A percentile compares a stretch with the other conserved stretches of the same genome.
Evolutionary conservation across 2,329 filamentous ascomycete species (phyloP).

Genomic region (Hymenoscyphus fraxineus): DNA sequence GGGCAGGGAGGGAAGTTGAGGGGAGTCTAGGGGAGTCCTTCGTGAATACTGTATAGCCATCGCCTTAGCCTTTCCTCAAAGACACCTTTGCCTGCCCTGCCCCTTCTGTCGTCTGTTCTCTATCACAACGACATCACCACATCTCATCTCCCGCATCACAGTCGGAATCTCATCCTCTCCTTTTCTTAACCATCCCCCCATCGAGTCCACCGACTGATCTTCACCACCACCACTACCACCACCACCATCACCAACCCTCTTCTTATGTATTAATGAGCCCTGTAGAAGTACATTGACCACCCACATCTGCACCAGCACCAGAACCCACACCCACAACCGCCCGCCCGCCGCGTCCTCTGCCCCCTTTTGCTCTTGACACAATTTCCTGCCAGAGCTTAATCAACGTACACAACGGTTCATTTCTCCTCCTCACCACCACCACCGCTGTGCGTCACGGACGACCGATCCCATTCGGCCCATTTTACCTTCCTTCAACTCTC

Average conservation of each 20-base stretch:
- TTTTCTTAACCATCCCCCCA: neutral
- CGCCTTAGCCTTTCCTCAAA: constrained; percentile 5
- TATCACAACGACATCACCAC: constrained; percentile 5
- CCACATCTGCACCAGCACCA: neutral
- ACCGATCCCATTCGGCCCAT: constrained; percentile 31
- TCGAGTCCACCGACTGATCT: neutral
- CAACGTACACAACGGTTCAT: constrained; percentile 22
- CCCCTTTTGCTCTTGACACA: constrained; percentile 7
- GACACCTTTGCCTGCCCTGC: constrained; percentile 7
- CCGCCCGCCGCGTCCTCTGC: neutral
- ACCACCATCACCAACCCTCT: neutral
- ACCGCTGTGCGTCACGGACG: constrained; percentile 28
- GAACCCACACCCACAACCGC: no score
- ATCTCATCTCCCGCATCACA: constrained; percentile 2
- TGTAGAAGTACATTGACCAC: constrained; percentile 20
- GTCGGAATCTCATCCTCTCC: constrained; percentile 8
- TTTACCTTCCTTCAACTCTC: constrained; percentile 22
- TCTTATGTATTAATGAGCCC: constrained; percentile 26
- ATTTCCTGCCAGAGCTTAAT: constrained; percentile 22
- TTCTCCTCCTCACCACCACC: constrained; percentile 8
- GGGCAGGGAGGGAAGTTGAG: no score
- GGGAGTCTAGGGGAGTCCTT: no score
- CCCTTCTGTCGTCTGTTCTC: neutral
- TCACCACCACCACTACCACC: neutral
- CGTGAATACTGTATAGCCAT: constrained; percentile 1